Conservation (phyloP, 768 basidiomycete genomes). For the Roridomyces roridus region DNA sequence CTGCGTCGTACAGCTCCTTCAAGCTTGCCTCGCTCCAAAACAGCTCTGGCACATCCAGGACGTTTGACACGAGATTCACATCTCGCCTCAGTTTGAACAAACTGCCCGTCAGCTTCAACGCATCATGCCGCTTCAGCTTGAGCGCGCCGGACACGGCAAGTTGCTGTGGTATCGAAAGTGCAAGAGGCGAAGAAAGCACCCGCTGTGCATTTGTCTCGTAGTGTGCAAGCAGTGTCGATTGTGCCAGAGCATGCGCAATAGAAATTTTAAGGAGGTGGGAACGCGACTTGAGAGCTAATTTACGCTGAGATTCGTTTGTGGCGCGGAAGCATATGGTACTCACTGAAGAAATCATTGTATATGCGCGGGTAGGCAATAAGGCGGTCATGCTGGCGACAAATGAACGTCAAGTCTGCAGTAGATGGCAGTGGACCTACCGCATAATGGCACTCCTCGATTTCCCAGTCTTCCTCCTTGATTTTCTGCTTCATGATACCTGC, state of each 20-base stretch:
- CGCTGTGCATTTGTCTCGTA: slow-evolving; percentile 82
- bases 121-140: slow-evolving; percentile 77
- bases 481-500: slow-evolving; percentile 73
- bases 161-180: slow-evolving; percentile 83
- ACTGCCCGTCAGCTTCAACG: slow-evolving; percentile 84
- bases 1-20: slow-evolving; percentile 89
- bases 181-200: slow-evolving; percentile 78
- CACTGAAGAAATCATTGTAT: slow-evolving; percentile 96
- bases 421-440: slow-evolving; percentile 52
- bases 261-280: slow-evolving; percentile 92
- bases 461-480: slow-evolving; percentile 78
- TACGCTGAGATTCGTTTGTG: slow-evolving; percentile 4
- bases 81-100: slow-evolving; percentile 89
- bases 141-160: slow-evolving; percentile 81
- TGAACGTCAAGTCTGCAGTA: background rate
- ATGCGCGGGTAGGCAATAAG: slow-evolving; percentile 87
- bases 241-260: slow-evolving; percentile 93
- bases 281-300: slow-evolving; percentile 84
- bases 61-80: slow-evolving; percentile 90
- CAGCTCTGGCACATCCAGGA: slow-evolving; percentile 90
- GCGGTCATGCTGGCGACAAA: slow-evolving; percentile 72
- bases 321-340: slow-evolving; percentile 32
- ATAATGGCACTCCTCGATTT: slow-evolving; percentile 93
- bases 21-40: slow-evolving; percentile 96
- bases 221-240: slow-evolving; percentile 89